A percentile compares a stretch with the other conserved stretches of the same genome.
phyloP scores from a whole-genome alignment of 768 basidiomycete species.

The Agrocybe pediades region DNA sequence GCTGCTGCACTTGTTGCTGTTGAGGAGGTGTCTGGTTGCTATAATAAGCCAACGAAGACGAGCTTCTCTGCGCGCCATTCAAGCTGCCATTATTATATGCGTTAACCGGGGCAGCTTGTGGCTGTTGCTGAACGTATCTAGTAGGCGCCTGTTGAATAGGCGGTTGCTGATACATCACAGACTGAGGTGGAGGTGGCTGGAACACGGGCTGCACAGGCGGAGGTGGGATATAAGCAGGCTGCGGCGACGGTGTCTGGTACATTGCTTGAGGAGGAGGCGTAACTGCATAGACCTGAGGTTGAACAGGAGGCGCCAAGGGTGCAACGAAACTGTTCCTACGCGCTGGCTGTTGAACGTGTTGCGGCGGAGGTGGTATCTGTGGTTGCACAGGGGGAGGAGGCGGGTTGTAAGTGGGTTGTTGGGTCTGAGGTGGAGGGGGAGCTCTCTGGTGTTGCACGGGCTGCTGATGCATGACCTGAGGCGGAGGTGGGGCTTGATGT shows the following conservation, averaged over 20 bases:
- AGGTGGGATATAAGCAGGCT: constrained; percentile 34
- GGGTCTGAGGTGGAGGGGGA: constrained; percentile 30
- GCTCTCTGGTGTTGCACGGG: constrained; percentile 25
- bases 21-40: constrained; percentile 29
- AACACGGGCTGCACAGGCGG: constrained; percentile 31
- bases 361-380: constrained; percentile 22
- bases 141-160: constrained; percentile 25
- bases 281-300: constrained; percentile 35
- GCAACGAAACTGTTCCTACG: constrained; percentile 38
- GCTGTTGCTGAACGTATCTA: constrained; percentile 23
- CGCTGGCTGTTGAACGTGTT: constrained; percentile 27
- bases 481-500: no score
- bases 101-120: constrained; percentile 16
- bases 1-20: constrained; percentile 24
- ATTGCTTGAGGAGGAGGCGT: constrained; percentile 39
- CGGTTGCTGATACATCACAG: constrained; percentile 19
- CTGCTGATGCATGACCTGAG: no score
- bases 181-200: constrained; percentile 19
- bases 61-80: constrained; percentile 28
- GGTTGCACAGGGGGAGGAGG: constrained; percentile 26
- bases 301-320: constrained; percentile 26
- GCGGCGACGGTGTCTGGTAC: constrained; percentile 39
- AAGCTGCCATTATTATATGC: constrained; percentile 19
- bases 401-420: constrained; percentile 28
- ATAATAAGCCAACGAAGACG: constrained; percentile 27